Percentiles rank a stretch among this genome's conserved stretches.
phyloP scores from a whole-genome alignment of 352 stramenopile species.

The Peronospora farinosa region DNA sequence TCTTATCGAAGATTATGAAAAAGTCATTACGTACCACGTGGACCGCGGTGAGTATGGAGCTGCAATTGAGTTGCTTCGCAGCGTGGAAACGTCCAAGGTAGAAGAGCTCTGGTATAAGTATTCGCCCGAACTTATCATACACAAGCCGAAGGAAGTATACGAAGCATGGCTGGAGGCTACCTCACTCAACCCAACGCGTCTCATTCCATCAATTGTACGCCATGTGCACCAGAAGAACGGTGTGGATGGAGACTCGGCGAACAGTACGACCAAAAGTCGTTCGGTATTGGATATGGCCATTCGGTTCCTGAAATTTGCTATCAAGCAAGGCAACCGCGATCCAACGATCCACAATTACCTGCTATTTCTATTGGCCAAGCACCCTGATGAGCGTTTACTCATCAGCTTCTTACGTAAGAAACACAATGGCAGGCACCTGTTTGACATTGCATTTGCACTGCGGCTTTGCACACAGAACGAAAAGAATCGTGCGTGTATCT shows the following conservation, averaged over 20 bases:
- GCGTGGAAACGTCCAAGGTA: slow-evolving; percentile 86
- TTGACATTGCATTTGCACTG: slow-evolving; percentile 90
- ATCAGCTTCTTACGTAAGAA: slow-evolving; percentile 89
- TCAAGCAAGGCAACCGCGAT: slow-evolving; percentile 88
- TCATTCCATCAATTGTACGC: slow-evolving; percentile 90
- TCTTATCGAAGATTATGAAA: slow-evolving; percentile 91
- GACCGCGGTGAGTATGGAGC: slow-evolving; percentile 85
- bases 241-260: slow-evolving; percentile 9
- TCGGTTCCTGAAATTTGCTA: slow-evolving; percentile 90
- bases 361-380: slow-evolving; percentile 85
- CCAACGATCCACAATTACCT: slow-evolving; percentile 92
- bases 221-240: slow-evolving; percentile 77
- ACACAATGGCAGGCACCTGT: slow-evolving; percentile 80
- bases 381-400: slow-evolving; percentile 81
- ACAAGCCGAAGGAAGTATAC: slow-evolving; percentile 88
- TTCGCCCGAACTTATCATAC: slow-evolving; percentile 88
- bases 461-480: slow-evolving; percentile 89
- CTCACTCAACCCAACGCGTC: slow-evolving; percentile 84
- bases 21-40: slow-evolving; percentile 90
- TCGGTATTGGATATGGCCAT: slow-evolving; percentile 87
- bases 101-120: slow-evolving; percentile 94
- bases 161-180: slow-evolving; percentile 88
- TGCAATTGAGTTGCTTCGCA: slow-evolving; percentile 84
- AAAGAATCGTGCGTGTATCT: slow-evolving; percentile 90
- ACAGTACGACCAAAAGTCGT: slow-evolving; percentile 42